A percentile compares a stretch with the other conserved stretches of the same genome.
These are phyloP conservation scores for Coelastrella sp. DNA, from an alignment of 139 green algal species.

Conservation along the genomic window DNA sequence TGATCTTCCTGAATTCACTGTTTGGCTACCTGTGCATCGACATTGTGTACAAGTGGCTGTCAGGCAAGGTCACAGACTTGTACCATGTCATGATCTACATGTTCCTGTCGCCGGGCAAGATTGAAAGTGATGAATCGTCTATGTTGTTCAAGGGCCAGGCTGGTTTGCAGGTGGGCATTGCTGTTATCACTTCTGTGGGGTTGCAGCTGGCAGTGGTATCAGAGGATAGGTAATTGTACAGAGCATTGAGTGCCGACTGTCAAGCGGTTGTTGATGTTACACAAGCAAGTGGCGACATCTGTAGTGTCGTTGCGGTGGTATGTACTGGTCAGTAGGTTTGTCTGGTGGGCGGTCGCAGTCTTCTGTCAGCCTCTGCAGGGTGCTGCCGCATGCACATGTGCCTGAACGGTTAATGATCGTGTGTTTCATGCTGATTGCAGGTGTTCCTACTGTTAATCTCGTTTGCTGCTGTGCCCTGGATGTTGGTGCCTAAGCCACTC, in stretches of 20 bases:
- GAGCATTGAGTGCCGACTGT: too few species aligned
- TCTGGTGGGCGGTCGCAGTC: too few species aligned
- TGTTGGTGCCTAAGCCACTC: conserved; percentile 98
- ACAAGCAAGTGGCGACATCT: too few species aligned
- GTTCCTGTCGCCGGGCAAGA: conserved; percentile 89
- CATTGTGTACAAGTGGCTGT: conserved; percentile 95
- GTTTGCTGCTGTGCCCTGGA: conserved; percentile 93
- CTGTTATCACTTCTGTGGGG: background rate
- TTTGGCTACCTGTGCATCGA: conserved; percentile 98
- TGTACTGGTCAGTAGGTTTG: too few species aligned
- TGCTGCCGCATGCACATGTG: too few species aligned
- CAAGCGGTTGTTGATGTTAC: too few species aligned
- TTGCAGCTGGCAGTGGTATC: too few species aligned
- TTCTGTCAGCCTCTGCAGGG: too few species aligned
- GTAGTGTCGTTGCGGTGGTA: too few species aligned
- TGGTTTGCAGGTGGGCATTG: conserved; percentile 6
- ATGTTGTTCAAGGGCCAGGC: conserved; percentile 74
- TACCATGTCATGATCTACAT: conserved; percentile 99
- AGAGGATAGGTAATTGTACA: too few species aligned
- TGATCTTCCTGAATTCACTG: conserved; percentile 97
- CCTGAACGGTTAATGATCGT: background rate
- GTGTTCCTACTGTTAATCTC: conserved; percentile 88
- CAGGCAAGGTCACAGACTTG: conserved; percentile 88
- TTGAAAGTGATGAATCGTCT: conserved; percentile 36
- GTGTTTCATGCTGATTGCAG: conserved; percentile 66